Percentiles rank a stretch among this genome's conserved stretches.
These are phyloP conservation scores for Saksenaea vasiformis DNA, from an alignment of 371 early-diverging fungal species.

Conservation along the genomic window DNA sequence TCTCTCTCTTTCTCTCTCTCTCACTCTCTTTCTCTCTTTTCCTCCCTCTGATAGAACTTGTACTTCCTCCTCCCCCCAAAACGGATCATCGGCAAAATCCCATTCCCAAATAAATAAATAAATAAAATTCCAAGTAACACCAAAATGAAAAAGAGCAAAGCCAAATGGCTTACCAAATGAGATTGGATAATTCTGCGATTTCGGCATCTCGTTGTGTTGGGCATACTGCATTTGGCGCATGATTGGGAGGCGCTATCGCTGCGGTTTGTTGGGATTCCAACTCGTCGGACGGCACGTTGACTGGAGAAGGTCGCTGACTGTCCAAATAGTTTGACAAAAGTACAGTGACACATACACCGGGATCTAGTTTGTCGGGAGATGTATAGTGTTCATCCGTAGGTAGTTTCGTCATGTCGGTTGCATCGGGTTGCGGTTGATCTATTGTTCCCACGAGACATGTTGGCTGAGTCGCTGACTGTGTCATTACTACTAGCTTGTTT, in stretches of 20 bases:
- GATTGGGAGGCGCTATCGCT: not conserved
- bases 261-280: not conserved
- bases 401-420: not conserved
- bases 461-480: not conserved
- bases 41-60: too few species aligned
- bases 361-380: constrained; percentile 14
- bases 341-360: constrained; percentile 21
- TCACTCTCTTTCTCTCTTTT: too few species aligned
- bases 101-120: not conserved
- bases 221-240: not conserved
- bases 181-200: constrained; percentile 13
- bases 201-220: not conserved
- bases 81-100: constrained; percentile 3
- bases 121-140: too few species aligned
- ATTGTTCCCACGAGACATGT: not conserved
- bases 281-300: not conserved
- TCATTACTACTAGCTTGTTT: not conserved
- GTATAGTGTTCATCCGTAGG: not conserved
- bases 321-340: constrained; percentile 23
- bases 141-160: not conserved
- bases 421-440: not conserved
- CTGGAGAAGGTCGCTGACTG: constrained; percentile 5
- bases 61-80: too few species aligned
- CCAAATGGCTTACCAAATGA: constrained; percentile 13
- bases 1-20: too few species aligned